Percentiles rank a stretch among this genome's conserved stretches.
Evolutionary conservation across 2,329 filamentous ascomycete genomes (phyloP).

Genomic region (Fusarium vanettenii): DNA sequence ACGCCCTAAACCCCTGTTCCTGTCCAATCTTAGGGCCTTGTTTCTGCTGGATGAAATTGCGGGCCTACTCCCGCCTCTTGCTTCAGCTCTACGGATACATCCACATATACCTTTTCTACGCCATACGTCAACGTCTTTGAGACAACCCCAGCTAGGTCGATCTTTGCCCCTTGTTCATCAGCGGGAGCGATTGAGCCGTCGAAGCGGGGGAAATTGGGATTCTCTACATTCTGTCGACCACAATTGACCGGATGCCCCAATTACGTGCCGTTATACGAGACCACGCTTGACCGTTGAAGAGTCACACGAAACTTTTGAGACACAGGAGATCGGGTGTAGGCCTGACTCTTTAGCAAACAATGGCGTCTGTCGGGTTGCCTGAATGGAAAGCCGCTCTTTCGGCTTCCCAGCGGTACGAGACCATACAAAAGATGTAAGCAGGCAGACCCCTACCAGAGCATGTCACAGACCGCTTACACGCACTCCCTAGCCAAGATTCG

Average conservation of each 20-base stretch:
- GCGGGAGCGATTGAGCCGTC: neutral
- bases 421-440: slow-evolving; percentile 63
- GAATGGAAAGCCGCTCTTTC: slow-evolving; percentile 65
- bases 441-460: neutral
- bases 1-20: neutral
- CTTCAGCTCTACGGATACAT: neutral
- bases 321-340: neutral
- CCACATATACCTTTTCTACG: neutral
- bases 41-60: slow-evolving; percentile 36
- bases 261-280: slow-evolving; percentile 8
- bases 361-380: slow-evolving; percentile 28
- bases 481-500: slow-evolving; percentile 43
- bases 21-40: slow-evolving; percentile 18
- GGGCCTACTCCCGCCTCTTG: slow-evolving; percentile 11
- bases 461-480: slow-evolving; percentile 1
- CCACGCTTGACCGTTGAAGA: neutral
- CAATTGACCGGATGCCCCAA: slow-evolving; percentile 8
- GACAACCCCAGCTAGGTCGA: slow-evolving; percentile 24
- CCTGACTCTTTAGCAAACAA: neutral
- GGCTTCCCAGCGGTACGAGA: slow-evolving; percentile 71
- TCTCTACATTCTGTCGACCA: neutral
- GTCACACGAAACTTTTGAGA: neutral
- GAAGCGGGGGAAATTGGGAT: slow-evolving; percentile 12
- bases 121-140: slow-evolving; percentile 8
- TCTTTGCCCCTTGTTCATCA: slow-evolving; percentile 16